Base-by-base conservation (phyloP, 139 green algal genomes). In the Chlorella ohadii region DNA sequence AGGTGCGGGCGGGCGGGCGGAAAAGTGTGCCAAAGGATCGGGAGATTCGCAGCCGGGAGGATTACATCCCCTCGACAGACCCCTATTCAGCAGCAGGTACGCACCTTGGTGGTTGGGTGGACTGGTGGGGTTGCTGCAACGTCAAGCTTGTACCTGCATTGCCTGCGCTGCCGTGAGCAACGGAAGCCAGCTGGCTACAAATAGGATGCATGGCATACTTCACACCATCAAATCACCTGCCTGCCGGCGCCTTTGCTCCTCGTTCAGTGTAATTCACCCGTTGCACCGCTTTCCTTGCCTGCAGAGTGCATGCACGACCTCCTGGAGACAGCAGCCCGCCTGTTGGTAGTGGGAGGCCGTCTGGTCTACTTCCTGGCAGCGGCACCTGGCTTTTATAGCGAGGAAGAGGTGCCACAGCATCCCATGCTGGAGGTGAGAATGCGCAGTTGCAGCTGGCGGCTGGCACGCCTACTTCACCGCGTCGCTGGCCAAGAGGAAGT, bases 291-390 rank as follows among this genome's bases (percentile, higher is more conserved):
- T 11, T 55, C 36, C 68, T 55, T 7, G 19, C 72, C 98, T 31
- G 90, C 86, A 17, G 97, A 99, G 91, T 99, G 96, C 90, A 84
- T 99, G 44, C 71, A 85, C 12, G 97, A 99, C 90, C 86, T 99
- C 65, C 77, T 99, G 65, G 94, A 98, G 34, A 77, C 92, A 6
- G 87, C 96, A 11, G 96, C 97, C 0, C 76, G 89, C 19, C 75
- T 93, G 67, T 92, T 99, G 39, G 61, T 83, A 16, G 4, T 91
- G 1, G 91, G 93, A 25, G 93, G 93, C 16, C 87, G 92, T 36
- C 87, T 96, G 27, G 92, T 94, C 23, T 96, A 93, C 85, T 98
- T 95, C 81, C 75, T 96, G 72, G 93, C 93, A 15, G 87, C 93
- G 12, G 79, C 78, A 34, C 88, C 82, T 11, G 88, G 88, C n/a